Conservation (phyloP, 2,329 filamentous ascomycete genomes). For the Pseudogymnoascus sp. region DNA sequence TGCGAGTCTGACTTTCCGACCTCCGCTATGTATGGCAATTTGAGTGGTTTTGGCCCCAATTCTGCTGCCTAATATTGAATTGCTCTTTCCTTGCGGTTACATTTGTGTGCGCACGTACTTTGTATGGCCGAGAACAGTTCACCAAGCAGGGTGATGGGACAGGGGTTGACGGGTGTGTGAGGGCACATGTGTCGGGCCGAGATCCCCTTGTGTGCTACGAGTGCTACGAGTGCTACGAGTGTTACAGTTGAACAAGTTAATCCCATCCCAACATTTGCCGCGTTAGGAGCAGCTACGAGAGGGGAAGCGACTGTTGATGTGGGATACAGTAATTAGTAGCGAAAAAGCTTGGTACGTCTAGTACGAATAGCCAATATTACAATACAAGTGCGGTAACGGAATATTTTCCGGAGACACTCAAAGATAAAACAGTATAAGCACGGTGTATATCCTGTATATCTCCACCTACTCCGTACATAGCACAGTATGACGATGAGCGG, state of each 20-base stretch:
- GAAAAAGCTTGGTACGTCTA: background rate
- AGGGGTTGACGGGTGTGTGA: background rate
- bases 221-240: background rate
- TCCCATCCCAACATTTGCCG: background rate
- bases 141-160: background rate
- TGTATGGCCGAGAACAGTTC: background rate
- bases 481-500: background rate
- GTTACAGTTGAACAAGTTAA: background rate
- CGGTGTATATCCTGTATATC: background rate
- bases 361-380: background rate
- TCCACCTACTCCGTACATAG: background rate
- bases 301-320: background rate
- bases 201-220: background rate
- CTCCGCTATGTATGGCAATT: background rate
- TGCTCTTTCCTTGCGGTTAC: background rate
- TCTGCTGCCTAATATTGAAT: background rate
- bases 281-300: background rate
- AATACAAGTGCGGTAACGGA: background rate
- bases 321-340: background rate
- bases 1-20: background rate
- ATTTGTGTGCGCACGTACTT: background rate
- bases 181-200: background rate
- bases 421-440: background rate
- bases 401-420: background rate
- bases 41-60: background rate